Percentiles rank a stretch among this genome's conserved stretches.
These are phyloP conservation scores for Penicillium freii DNA, from an alignment of 2,329 filamentous ascomycete species.

Conservation along the genomic window DNA sequence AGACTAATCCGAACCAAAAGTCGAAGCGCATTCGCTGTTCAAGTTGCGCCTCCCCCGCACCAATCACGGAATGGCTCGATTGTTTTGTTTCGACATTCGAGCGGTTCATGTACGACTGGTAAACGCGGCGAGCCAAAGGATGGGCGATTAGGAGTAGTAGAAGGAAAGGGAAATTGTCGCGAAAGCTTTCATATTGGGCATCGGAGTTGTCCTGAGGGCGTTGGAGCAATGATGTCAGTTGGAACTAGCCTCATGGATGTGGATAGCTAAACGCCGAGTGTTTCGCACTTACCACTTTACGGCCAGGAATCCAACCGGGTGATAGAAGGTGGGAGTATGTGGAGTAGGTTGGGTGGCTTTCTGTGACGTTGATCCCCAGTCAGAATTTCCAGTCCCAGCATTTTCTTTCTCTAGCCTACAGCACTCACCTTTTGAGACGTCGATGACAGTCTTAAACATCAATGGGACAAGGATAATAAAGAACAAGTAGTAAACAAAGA, in stretches of 20 bases:
- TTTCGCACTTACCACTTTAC: constrained; percentile 68
- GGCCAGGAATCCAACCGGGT: constrained; percentile 86
- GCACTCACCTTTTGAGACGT: constrained; percentile 74
- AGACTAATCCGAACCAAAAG: constrained; percentile 73
- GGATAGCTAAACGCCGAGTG: neutral
- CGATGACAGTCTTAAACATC: constrained; percentile 89
- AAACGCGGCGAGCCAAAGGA: constrained; percentile 71
- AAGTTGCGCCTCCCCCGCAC: constrained; percentile 56
- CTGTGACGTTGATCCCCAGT: constrained; percentile 46
- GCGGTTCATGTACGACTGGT: constrained; percentile 58
- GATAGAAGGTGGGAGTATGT: constrained; percentile 70
- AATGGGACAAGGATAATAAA: constrained; percentile 67
- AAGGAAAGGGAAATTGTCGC: constrained; percentile 81
- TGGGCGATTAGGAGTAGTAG: constrained; percentile 71
- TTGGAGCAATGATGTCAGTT: constrained; percentile 23
- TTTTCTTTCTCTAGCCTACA: neutral
- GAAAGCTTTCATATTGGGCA: constrained; percentile 79
- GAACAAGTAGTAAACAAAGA: constrained; percentile 73
- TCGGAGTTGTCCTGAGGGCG: constrained; percentile 77
- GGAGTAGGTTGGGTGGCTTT: constrained; percentile 74
- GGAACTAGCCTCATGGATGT: neutral
- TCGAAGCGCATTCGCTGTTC: constrained; percentile 78
- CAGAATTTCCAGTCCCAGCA: constrained; percentile 10
- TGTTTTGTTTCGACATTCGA: constrained; percentile 27
- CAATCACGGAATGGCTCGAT: constrained; percentile 22